Base-by-base conservation (phyloP, 495 filamentous ascomycete species). In the Aspergillus heteromorphus region DNA sequence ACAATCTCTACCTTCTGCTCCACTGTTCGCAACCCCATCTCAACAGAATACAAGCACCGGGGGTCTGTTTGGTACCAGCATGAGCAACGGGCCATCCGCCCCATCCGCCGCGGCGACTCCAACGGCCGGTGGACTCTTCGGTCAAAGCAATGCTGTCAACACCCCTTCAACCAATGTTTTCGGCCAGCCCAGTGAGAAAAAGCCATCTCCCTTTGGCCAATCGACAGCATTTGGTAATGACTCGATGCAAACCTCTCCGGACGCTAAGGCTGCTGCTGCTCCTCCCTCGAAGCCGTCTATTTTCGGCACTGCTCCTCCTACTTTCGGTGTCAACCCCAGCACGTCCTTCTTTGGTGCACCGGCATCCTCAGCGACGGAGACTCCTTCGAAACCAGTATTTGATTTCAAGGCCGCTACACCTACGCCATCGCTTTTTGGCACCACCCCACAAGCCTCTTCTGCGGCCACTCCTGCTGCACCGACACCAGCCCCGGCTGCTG, bases 211-310 rank as follows among this genome's bases (percentile, higher is more conserved):
- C 23, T 66, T 69, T 31, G 54, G 59, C 2, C 59, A 69, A 34
- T 64, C 62, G 34, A 49, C 58, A 23, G 61, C 61, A 17, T 53
- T 65, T 45, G 58, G 55, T 13, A 55, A 57, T 23, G 73, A 76
- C 30, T 72, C 67, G 13, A 77, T 77, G 74, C 71, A 74, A 56
- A 75, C 64, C 18, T 77, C 72, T 4, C 71, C 71, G 7, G 74
- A 75, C 34, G 54, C 63, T 14, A 75, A 76, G 52, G 57, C 60
- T 30, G 66, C 63, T 25, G 29, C 47, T 18, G 31, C 48, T n/a
- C 50, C 48, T n/a, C 50, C 48, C 17, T 57, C 59, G 13, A 63
- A 63, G 41, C 27, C 57, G 18, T 57, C 54, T 11, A 50, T 62
- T 16, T 65, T 66, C 34, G 56, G 59, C 53, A 45, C 48, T 10